A percentile compares a stretch with the other conserved stretches of the same genome.
Conservation (phyloP, 495 filamentous ascomycete species). For the Penicillium pancosmium region DNA sequence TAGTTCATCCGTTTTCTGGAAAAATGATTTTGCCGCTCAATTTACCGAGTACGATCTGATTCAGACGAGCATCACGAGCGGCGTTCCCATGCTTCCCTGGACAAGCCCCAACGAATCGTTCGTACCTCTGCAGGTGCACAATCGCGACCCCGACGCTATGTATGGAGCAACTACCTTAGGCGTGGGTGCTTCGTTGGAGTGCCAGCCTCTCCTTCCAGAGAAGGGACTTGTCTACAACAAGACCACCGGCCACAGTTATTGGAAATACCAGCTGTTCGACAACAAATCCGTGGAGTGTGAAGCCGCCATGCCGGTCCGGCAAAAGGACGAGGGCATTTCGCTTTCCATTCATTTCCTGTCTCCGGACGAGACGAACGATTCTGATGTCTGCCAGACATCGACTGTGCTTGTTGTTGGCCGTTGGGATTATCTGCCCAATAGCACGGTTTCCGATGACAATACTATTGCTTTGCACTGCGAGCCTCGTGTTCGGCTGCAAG, state of each 20-base stretch:
- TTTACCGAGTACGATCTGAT: conserved; percentile 47
- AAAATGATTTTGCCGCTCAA: conserved; percentile 41
- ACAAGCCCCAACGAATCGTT: conserved; percentile 41
- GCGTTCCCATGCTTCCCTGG: conserved; percentile 42
- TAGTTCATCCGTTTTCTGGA: conserved; percentile 36
- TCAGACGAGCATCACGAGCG: conserved; percentile 44
- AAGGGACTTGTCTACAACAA: conserved; percentile 20
- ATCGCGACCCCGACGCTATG: conserved; percentile 27
- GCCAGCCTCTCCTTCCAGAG: conserved; percentile 23
- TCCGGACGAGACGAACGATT: conserved; percentile 23
- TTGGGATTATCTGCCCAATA: conserved; percentile 40
- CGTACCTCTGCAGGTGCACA: conserved; percentile 31
- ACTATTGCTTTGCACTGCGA: conserved; percentile 45
- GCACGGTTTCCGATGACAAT: conserved; percentile 30
- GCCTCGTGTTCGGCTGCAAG: conserved; percentile 28
- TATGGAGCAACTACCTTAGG: conserved; percentile 40
- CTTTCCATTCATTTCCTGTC: conserved; percentile 45
- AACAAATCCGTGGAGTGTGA: conserved; percentile 31
- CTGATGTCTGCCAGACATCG: conserved; percentile 39
- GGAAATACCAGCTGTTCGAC: conserved; percentile 34
- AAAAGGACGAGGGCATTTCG: conserved; percentile 28
- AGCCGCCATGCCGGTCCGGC: conserved; percentile 31
- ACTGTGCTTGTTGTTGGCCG: conserved; percentile 42
- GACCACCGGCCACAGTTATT: conserved; percentile 23
- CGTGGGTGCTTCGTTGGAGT: conserved; percentile 36